phyloP scores from a whole-genome alignment of 257 asterid species.

The Paulownia fortunei region DNA sequence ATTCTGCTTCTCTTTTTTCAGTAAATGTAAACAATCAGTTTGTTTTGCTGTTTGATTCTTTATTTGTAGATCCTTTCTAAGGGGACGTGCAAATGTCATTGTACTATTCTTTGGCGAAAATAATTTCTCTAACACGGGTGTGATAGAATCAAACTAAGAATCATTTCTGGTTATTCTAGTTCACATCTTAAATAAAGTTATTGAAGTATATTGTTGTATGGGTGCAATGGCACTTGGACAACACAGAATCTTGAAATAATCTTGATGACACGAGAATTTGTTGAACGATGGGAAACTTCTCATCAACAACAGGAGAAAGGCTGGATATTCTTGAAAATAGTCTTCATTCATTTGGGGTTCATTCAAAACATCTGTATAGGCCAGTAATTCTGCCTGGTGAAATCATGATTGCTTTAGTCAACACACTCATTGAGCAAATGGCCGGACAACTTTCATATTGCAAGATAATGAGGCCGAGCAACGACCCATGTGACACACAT shows the following conservation, averaged over 20 bases:
- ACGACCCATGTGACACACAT: not conserved
- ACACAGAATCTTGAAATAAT: conserved; percentile 14
- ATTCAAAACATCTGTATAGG: not conserved
- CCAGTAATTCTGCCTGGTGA: conserved; percentile 7
- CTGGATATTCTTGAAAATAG: not conserved
- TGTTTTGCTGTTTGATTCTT: not conserved
- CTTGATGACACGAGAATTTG: not conserved
- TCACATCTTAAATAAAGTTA: not conserved
- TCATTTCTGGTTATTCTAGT: not conserved
- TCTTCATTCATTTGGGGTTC: conserved; percentile 14
- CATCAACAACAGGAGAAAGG: not conserved
- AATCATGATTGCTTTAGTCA: not conserved
- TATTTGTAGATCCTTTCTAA: not conserved
- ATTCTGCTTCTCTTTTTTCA: not conserved
- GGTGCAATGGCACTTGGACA: not conserved
- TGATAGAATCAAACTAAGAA: not conserved
- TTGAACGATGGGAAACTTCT: not conserved
- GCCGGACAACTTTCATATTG: not conserved
- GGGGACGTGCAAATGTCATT: not conserved
- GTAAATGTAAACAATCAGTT: not conserved
- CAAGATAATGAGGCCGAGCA: not conserved
- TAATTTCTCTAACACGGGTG: conserved; percentile 4
- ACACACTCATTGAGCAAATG: not conserved
- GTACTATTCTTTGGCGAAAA: not conserved
- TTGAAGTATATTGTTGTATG: conserved; percentile 4